Conservation (phyloP, 331 rosid genomes). For the Rosa hybrid region DNA sequence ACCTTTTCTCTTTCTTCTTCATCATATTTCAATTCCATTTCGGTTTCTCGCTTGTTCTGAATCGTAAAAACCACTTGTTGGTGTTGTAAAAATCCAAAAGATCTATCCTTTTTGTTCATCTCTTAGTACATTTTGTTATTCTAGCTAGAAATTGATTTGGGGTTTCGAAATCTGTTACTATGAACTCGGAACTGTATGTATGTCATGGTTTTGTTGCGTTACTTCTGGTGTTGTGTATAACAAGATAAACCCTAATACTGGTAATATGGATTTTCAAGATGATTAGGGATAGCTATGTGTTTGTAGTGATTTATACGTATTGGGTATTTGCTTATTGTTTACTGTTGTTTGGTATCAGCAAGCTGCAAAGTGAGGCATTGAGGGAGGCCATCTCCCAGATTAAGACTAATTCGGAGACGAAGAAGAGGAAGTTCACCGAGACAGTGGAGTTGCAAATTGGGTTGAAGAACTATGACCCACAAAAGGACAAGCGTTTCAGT, state of each 20-base stretch:
- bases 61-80: neutral
- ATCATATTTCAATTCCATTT: neutral
- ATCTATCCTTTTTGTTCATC: neutral
- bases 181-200: neutral
- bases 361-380: constrained; percentile 71
- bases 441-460: constrained; percentile 46
- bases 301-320: neutral
- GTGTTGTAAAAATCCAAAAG: neutral
- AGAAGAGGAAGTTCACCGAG: constrained; percentile 60
- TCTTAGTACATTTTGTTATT: neutral
- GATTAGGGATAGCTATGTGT: neutral
- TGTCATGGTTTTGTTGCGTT: too few species aligned
- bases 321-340: neutral
- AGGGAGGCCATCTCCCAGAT: constrained; percentile 64
- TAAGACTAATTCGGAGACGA: constrained; percentile 48
- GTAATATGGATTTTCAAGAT: neutral
- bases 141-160: neutral
- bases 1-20: too few species aligned
- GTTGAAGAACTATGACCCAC: constrained; percentile 50
- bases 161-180: neutral
- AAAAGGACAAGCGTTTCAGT: constrained; percentile 54
- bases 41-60: neutral
- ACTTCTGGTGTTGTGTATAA: neutral
- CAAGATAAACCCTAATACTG: neutral
- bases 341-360: constrained; percentile 32